Evolutionary conservation across 208 protist species (phyloP).

Genomic region (Sergeia podlipaevii): DNA sequence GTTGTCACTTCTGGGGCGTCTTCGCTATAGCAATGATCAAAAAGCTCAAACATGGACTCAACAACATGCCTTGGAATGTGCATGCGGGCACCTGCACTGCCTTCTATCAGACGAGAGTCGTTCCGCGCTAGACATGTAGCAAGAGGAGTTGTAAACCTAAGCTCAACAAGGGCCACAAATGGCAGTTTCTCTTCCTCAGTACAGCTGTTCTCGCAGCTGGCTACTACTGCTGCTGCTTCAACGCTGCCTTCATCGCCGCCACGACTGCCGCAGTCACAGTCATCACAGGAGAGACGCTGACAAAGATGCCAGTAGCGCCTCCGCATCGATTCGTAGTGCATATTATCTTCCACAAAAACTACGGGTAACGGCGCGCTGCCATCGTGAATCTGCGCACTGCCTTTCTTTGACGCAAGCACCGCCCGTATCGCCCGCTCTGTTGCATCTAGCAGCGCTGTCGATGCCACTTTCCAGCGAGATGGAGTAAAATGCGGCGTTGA

Average conservation of each 20-base stretch:
- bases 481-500: neutral
- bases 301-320: constrained; percentile 68
- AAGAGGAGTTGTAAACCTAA: constrained; percentile 37
- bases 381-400: constrained; percentile 13
- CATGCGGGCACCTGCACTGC: neutral
- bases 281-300: no score
- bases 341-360: constrained; percentile 77
- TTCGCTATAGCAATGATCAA: constrained; percentile 24
- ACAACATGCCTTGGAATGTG: constrained; percentile 49
- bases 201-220: neutral
- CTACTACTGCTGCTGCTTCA: no score
- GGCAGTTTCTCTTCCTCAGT: neutral
- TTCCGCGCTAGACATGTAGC: constrained; percentile 49
- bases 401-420: neutral
- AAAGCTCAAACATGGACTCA: constrained; percentile 38
- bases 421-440: no score
- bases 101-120: neutral
- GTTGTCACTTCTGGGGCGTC: constrained; percentile 1
- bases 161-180: constrained; percentile 37
- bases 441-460: neutral
- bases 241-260: neutral
- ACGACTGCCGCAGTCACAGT: neutral
- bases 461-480: neutral
- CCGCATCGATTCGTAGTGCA: constrained; percentile 77
- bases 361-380: constrained; percentile 14